These are phyloP conservation scores for Pythium guiyangense DNA, from an alignment of 352 stramenopile genomes.

Conservation along the genomic window DNA sequence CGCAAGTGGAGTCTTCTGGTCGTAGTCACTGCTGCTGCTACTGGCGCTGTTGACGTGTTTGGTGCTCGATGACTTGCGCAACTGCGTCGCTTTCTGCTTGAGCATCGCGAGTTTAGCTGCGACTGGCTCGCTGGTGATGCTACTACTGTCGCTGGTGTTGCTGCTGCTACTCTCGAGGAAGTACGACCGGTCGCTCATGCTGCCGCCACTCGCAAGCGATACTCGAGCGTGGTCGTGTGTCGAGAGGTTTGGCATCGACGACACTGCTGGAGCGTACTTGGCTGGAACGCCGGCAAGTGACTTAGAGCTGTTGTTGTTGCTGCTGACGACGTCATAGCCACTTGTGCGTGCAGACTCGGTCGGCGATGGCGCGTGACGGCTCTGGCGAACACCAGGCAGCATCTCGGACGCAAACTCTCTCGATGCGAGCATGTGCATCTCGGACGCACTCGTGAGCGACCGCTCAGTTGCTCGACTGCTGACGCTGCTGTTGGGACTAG, in stretches of 20 bases:
- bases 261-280: background rate
- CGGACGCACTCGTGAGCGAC: slow-evolving; percentile 33
- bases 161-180: slow-evolving; percentile 11
- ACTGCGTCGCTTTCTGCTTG: slow-evolving; percentile 51
- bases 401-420: slow-evolving; percentile 1
- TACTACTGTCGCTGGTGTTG: background rate
- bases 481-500: background rate
- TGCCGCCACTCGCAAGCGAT: slow-evolving; percentile 9
- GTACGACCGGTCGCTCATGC: slow-evolving; percentile 41
- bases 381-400: background rate
- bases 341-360: background rate
- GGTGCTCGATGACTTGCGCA: slow-evolving; percentile 38
- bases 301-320: background rate
- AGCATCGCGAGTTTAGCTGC: slow-evolving; percentile 47
- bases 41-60: slow-evolving; percentile 18
- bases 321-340: background rate
- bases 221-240: background rate
- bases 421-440: slow-evolving; percentile 30
- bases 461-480: slow-evolving; percentile 15
- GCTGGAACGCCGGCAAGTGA: background rate
- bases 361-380: background rate
- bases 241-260: background rate
- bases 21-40: background rate
- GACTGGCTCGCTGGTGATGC: background rate
- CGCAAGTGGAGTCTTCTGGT: background rate